phyloP scores from a whole-genome alignment of 2,329 filamentous ascomycete genomes.

The Fusarium pseudonygamai region DNA sequence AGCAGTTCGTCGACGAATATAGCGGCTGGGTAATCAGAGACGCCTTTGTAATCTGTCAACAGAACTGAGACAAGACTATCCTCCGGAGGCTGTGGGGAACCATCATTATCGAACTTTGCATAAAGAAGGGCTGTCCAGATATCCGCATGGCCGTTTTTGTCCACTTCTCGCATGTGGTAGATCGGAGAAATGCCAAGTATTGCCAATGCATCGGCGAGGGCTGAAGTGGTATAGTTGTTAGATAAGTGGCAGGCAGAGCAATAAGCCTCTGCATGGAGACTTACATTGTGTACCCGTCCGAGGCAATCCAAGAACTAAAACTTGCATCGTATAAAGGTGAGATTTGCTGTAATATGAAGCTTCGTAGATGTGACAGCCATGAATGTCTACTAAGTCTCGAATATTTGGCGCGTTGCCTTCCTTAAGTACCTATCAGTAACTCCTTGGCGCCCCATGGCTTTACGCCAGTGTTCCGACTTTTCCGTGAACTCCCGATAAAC shows the following conservation, averaged over 20 bases:
- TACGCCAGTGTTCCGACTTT: background rate
- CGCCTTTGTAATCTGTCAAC: background rate
- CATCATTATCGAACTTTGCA: background rate
- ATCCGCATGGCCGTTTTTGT: background rate
- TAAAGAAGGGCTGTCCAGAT: background rate
- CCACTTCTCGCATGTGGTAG: background rate
- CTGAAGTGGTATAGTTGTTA: background rate
- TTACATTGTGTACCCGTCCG: background rate
- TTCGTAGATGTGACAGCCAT: fast-evolving
- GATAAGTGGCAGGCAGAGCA: background rate
- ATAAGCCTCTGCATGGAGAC: background rate
- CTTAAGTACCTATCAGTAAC: background rate
- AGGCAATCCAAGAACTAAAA: background rate
- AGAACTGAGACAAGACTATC: background rate
- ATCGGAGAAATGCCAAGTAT: background rate
- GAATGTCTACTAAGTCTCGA: fast-evolving
- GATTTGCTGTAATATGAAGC: fast-evolving
- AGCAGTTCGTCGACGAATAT: background rate
- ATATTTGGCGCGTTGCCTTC: background rate
- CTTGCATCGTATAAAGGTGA: fast-evolving
- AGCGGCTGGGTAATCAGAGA: background rate
- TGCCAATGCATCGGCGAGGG: background rate
- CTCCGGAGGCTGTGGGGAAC: background rate
- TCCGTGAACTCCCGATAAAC: background rate
- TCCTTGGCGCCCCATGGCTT: background rate